A percentile compares a stretch with the other conserved stretches of the same genome.
Conservation (phyloP, 2,329 filamentous ascomycete species). For the Apiospora phragmitis region DNA sequence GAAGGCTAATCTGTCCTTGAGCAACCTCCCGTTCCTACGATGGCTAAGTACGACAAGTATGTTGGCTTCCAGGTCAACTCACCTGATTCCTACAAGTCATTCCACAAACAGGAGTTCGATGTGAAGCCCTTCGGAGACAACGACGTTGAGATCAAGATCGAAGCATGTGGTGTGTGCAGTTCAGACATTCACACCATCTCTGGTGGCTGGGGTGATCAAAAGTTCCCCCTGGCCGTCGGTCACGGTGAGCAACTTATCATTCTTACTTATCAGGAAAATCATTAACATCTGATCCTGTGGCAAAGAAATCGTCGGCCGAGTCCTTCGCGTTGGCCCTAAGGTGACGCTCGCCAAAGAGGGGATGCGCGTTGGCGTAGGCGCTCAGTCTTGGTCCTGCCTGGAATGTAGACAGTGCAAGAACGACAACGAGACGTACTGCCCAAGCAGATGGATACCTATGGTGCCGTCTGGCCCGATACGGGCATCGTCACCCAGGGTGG, state of each 20-base stretch:
- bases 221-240: conserved; percentile 52
- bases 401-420: conserved; percentile 62
- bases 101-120: conserved; percentile 73
- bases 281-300: not conserved
- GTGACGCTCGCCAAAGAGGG: conserved; percentile 63
- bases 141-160: conserved; percentile 86
- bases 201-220: conserved; percentile 59
- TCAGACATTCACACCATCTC: conserved; percentile 71
- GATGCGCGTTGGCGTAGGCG: conserved; percentile 68
- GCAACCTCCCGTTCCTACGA: conserved; percentile 21
- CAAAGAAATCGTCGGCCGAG: conserved; percentile 67
- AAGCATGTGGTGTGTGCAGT: conserved; percentile 75
- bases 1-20: not conserved
- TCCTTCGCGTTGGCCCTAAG: conserved; percentile 65
- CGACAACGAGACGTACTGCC: conserved; percentile 61
- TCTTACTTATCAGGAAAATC: not conserved
- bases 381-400: conserved; percentile 65
- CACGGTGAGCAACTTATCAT: conserved; percentile 50
- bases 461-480: conserved; percentile 53
- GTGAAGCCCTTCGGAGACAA: conserved; percentile 85
- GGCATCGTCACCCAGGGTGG: conserved; percentile 65
- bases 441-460: conserved; percentile 62
- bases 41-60: conserved; percentile 61
- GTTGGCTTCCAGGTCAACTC: conserved; percentile 60
- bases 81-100: conserved; percentile 56